Conservation (phyloP, 106 monocot genomes). For the Cymbidium sinense region DNA sequence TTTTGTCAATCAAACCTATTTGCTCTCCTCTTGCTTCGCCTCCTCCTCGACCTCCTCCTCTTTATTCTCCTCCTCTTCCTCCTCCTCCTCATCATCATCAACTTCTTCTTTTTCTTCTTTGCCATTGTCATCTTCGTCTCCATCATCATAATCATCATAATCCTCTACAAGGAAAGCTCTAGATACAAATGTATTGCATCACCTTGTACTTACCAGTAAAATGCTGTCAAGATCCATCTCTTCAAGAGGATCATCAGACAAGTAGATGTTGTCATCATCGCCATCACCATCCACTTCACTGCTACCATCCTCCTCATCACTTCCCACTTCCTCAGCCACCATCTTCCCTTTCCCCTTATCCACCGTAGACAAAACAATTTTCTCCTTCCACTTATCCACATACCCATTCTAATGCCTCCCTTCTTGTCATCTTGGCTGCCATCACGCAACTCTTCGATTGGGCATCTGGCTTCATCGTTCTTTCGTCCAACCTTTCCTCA, state of each 20-base stretch:
- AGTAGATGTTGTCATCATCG: constrained; percentile 22
- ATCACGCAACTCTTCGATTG: neutral
- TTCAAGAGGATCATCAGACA: constrained; percentile 43
- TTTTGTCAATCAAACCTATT: neutral
- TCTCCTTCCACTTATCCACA: neutral
- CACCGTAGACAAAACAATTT: neutral
- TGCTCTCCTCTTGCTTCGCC: neutral
- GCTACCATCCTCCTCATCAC: neutral
- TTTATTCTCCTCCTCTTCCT: neutral
- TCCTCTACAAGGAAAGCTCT: constrained; percentile 40
- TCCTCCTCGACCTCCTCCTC: constrained; percentile 16
- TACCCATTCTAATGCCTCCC: neutral
- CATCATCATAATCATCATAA: constrained; percentile 27
- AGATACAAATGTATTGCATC: constrained; percentile 23
- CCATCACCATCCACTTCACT: constrained; percentile 6
- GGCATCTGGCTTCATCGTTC: too few species aligned
- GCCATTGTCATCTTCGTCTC: neutral
- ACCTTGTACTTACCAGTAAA: constrained; percentile 49
- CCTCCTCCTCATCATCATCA: constrained; percentile 15
- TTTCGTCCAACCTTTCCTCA: neutral
- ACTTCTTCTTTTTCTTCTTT: constrained; percentile 28
- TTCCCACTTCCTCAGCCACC: too few species aligned
- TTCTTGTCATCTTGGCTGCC: neutral
- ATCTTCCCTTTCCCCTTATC: constrained; percentile 7
- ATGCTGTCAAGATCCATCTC: constrained; percentile 71